Evolutionary conservation across 2,329 filamentous ascomycete species (phyloP), one percentile per base, ranked within the genome.

Genomic region (Penicillium palitans): DNA sequence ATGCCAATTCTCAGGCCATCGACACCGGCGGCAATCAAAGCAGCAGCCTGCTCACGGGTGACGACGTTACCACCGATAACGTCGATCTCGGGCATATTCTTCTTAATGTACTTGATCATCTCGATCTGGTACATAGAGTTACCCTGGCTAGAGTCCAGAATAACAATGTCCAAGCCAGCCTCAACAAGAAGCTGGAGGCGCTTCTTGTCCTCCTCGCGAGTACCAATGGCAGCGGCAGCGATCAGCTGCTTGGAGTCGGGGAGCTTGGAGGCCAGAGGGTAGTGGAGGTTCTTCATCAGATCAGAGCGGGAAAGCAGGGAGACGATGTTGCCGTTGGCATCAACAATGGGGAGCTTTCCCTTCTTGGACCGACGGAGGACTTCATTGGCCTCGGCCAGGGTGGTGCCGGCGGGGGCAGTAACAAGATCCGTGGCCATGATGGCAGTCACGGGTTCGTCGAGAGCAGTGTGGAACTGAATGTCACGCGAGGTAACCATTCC

Each of bases 31-130:
- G 90, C 91, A 71, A 99, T 98, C 67, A 99, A 82, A 62, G 85
- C 81, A 53, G 96, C 95, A 66, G 95, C 95, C 82, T 99, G 95
- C 76, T 98, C 93, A 55, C 93, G 89, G 57, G 95, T 99, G 70
- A 99, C 95, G 67, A 99, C 95, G 80, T 99, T 99, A 80, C 95
- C 95, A 73, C 90, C 96, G 74, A 99, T 96, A 74, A 99, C 95
- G 69, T 99, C 93, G 63, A 99, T 83, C 50, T 83, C 80, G 33
- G 93, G 91, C 81, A 88, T 93, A 68, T 88, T 90, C 67, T 88
- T 76, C 84, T 99, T 99, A 81, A 95, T 84, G 83, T 89, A 98
- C 80, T 93, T 92, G 82, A 99, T 87, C 95, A 99, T 99, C 61
- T 96, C 91, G 64, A 98, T 89, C 82, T 98, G 93, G 84, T 93